phyloP scores from a whole-genome alignment of 495 filamentous ascomycete genomes.

The Penicillium malachiteum region DNA sequence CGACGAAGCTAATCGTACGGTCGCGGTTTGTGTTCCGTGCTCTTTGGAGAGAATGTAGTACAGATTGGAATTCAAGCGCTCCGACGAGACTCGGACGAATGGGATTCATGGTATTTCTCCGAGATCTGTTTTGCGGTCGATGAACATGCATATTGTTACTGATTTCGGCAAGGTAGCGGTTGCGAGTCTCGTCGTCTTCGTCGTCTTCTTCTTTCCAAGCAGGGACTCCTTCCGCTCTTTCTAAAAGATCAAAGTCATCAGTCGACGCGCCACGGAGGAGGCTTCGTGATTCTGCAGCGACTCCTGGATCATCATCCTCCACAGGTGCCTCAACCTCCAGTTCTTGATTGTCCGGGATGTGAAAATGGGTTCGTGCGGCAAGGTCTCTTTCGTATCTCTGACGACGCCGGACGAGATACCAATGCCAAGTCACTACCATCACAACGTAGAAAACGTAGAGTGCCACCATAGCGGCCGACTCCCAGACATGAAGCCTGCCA shows the following conservation, averaged over 20 bases:
- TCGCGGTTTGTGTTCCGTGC: slow-evolving; percentile 66
- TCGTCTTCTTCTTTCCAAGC: slow-evolving; percentile 50
- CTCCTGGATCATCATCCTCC: slow-evolving; percentile 70
- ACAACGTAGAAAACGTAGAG: slow-evolving; percentile 91
- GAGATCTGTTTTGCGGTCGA: slow-evolving; percentile 59
- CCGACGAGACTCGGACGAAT: slow-evolving; percentile 93
- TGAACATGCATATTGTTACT: slow-evolving; percentile 89
- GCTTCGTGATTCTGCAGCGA: slow-evolving; percentile 52
- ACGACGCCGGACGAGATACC: slow-evolving; percentile 65
- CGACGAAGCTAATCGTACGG: slow-evolving; percentile 63
- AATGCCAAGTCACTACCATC: slow-evolving; percentile 90
- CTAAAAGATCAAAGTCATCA: slow-evolving; percentile 72
- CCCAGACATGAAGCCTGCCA: slow-evolving; percentile 81
- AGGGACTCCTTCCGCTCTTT: slow-evolving; percentile 53
- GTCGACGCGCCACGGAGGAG: slow-evolving; percentile 49
- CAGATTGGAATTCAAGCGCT: slow-evolving; percentile 88
- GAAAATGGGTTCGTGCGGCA: slow-evolving; percentile 70
- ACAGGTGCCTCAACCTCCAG: slow-evolving; percentile 64
- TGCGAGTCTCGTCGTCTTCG: slow-evolving; percentile 70
- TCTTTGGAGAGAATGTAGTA: slow-evolving; percentile 78
- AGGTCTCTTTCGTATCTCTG: slow-evolving; percentile 60
- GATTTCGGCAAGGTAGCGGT: slow-evolving; percentile 76
- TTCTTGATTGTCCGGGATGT: slow-evolving; percentile 67
- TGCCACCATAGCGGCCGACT: slow-evolving; percentile 84
- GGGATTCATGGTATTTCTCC: slow-evolving; percentile 74